Evolutionary conservation across 371 early-diverging fungal species (phyloP).

Genomic region (Sporodiniella umbellata): DNA sequence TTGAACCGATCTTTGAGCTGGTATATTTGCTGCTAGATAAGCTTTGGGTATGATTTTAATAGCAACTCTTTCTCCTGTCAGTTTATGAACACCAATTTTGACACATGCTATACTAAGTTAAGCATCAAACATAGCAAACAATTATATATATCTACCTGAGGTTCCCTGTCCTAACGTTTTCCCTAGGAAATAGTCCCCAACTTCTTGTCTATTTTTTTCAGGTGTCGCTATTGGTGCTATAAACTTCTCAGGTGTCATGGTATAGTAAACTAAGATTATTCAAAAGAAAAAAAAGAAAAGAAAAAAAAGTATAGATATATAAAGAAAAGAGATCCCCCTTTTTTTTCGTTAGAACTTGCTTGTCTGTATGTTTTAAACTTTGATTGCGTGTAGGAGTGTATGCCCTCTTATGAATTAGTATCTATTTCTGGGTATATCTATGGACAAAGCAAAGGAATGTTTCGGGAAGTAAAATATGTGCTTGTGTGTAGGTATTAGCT

Average conservation of each 20-base stretch:
- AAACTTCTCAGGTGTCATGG: slow-evolving; percentile 21
- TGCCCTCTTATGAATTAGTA: too few species aligned
- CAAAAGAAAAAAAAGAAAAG: slow-evolving; percentile 9
- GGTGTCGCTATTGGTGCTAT: slow-evolving; percentile 36
- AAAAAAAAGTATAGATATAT: slow-evolving; percentile 1
- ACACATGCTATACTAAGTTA: slow-evolving; percentile 59
- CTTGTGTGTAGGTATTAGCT: too few species aligned
- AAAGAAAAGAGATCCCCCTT: too few species aligned
- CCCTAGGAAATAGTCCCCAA: slow-evolving; percentile 78
- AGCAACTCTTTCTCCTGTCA: slow-evolving; percentile 77
- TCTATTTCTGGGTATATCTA: too few species aligned
- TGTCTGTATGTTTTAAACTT: too few species aligned
- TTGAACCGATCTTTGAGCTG: slow-evolving; percentile 80
- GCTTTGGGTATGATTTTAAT: slow-evolving; percentile 86
- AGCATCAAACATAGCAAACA: neutral
- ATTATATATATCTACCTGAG: slow-evolving; percentile 56
- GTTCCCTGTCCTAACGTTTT: slow-evolving; percentile 81
- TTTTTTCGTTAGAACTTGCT: too few species aligned
- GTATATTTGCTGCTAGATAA: slow-evolving; percentile 52
- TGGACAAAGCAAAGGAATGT: too few species aligned
- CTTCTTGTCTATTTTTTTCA: slow-evolving; percentile 43
- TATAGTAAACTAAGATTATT: slow-evolving; percentile 11
- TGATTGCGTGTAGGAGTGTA: too few species aligned
- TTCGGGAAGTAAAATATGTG: too few species aligned
- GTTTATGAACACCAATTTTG: slow-evolving; percentile 74